Evolutionary conservation across 352 stramenopile genomes (phyloP).

Genomic region (Phytophthora pseudosyringae): DNA sequence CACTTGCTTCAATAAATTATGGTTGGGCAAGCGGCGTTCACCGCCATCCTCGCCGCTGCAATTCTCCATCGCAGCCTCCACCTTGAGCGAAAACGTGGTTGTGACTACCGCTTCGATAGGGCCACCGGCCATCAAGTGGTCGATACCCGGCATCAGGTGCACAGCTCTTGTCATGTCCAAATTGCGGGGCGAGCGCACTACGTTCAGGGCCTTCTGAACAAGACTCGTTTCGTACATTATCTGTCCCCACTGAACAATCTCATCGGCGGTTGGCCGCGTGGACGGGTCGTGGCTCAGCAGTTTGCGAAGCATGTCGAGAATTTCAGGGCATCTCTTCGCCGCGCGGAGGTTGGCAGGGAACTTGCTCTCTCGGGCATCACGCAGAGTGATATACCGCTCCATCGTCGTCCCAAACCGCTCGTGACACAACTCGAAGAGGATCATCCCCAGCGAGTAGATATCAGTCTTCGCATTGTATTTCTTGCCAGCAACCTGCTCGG

Average conservation of each 20-base stretch:
- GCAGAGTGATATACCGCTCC: slow-evolving; percentile 88
- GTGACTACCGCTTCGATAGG: slow-evolving; percentile 17
- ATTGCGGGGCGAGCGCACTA: slow-evolving; percentile 56
- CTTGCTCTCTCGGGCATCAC: slow-evolving; percentile 72
- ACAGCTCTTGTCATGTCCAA: slow-evolving; percentile 31
- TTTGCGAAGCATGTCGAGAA: slow-evolving; percentile 72
- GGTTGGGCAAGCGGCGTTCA: slow-evolving; percentile 73
- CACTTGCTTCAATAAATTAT: slow-evolving; percentile 89
- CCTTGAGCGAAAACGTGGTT: slow-evolving; percentile 67
- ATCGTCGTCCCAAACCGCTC: slow-evolving; percentile 90
- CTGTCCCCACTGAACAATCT: slow-evolving; percentile 83
- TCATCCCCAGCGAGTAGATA: slow-evolving; percentile 92
- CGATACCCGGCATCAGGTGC: slow-evolving; percentile 37
- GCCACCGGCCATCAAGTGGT: slow-evolving; percentile 38
- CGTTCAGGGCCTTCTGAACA: slow-evolving; percentile 58
- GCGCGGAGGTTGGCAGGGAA: slow-evolving; percentile 63
- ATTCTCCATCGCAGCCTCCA: slow-evolving; percentile 63
- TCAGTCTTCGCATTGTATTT: slow-evolving; percentile 94
- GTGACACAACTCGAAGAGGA: slow-evolving; percentile 92
- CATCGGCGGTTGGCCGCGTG: slow-evolving; percentile 59
- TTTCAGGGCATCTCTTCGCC: slow-evolving; percentile 61
- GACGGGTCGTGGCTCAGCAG: slow-evolving; percentile 63
- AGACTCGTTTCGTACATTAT: slow-evolving; percentile 74
- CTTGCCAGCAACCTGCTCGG: slow-evolving; percentile 89
- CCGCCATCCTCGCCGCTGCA: slow-evolving; percentile 45